A percentile compares a stretch with the other conserved stretches of the same genome.
These are phyloP conservation scores for Stephania yunnanensis DNA, from an alignment of 164 flowering plant species.

Conservation along the genomic window DNA sequence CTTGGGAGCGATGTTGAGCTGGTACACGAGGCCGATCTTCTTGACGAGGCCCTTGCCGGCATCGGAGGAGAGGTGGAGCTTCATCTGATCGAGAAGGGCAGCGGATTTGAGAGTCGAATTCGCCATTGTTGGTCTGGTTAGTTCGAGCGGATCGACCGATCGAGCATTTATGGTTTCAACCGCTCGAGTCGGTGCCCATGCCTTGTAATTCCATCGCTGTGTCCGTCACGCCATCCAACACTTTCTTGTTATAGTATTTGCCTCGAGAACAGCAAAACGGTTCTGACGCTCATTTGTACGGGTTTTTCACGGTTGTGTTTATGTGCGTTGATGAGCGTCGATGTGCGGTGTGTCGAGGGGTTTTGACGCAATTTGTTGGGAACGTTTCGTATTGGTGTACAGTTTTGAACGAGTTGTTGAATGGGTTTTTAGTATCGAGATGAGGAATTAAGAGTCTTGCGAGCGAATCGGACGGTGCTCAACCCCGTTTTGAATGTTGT, in stretches of 20 bases:
- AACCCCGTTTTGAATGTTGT: too few relatives aligned
- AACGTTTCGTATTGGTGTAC: too few relatives aligned
- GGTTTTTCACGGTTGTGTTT: too few relatives aligned
- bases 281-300: too few relatives aligned
- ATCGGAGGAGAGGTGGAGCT: constrained; percentile 68
- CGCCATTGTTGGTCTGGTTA: constrained; percentile 10
- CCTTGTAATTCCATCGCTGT: neutral
- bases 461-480: too few relatives aligned
- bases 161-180: neutral
- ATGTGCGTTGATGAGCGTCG: too few relatives aligned
- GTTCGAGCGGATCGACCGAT: neutral
- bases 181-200: neutral
- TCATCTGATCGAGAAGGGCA: constrained; percentile 73
- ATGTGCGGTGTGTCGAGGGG: too few relatives aligned
- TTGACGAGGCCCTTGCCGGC: constrained; percentile 62
- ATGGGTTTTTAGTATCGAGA: too few relatives aligned
- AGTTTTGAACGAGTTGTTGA: too few relatives aligned
- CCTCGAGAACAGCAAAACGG: too few relatives aligned
- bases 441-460: too few relatives aligned
- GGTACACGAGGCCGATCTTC: constrained; percentile 84
- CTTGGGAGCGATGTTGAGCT: constrained; percentile 86
- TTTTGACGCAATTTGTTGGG: too few relatives aligned
- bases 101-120: constrained; percentile 55
- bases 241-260: neutral
- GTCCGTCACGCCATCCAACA: constrained; percentile 6